Conservation (phyloP, 2,329 filamentous ascomycete species). For the Beauveria brongniartii region DNA sequence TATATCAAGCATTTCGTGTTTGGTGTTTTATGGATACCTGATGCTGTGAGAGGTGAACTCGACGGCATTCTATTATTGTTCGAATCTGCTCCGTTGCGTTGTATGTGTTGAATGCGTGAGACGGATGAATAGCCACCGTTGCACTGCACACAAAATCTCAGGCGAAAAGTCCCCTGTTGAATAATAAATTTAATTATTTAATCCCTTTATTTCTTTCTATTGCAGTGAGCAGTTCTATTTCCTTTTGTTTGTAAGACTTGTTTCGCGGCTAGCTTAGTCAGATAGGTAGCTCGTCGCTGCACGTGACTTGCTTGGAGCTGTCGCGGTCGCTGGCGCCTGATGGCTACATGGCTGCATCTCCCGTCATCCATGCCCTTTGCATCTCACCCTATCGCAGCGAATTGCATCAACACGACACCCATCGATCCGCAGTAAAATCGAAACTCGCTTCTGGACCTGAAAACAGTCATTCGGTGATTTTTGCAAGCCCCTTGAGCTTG, state of each 20-base stretch:
- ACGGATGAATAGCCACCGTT: neutral
- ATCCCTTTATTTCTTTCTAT: neutral
- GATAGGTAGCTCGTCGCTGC: constrained; percentile 16
- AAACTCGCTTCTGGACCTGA: neutral
- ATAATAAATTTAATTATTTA: neutral
- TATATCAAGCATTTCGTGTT: constrained; percentile 13
- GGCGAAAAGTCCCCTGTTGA: neutral
- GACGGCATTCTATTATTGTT: constrained; percentile 5
- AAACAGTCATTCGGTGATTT: neutral
- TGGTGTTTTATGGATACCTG: constrained; percentile 12
- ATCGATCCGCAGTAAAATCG: constrained; percentile 11
- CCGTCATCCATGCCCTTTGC: constrained; percentile 24
- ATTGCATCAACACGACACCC: constrained; percentile 15
- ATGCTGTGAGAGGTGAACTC: constrained; percentile 8
- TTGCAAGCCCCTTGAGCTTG: constrained; percentile 22
- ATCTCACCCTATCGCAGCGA: constrained; percentile 17
- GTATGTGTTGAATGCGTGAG: neutral
- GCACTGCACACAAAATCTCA: neutral
- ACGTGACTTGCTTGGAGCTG: constrained; percentile 26
- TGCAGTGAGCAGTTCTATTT: neutral
- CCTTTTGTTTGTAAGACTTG: neutral
- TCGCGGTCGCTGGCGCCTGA: constrained; percentile 41
- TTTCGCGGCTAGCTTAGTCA: constrained; percentile 4
- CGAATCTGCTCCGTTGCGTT: constrained; percentile 3
- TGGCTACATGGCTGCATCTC: constrained; percentile 22